Base-by-base conservation (phyloP, 768 basidiomycete species). In the Tylopilus balloui region DNA sequence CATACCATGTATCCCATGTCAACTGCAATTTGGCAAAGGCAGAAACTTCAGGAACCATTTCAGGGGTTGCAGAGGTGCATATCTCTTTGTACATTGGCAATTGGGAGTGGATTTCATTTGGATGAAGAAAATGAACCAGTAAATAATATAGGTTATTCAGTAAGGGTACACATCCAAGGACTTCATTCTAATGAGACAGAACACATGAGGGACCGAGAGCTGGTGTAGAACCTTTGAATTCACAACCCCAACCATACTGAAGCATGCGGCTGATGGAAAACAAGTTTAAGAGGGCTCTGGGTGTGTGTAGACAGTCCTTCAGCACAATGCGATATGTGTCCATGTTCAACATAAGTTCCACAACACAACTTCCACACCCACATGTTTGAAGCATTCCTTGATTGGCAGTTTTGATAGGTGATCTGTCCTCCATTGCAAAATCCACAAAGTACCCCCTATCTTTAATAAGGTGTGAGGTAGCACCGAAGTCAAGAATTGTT, bases 281-380 rank as follows among this genome's bases (percentile, higher is more conserved):
- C 0, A 36, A 2, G 14, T 36, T 45, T 1, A 45, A 8, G 1
- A 21, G 3, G 0, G 14, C 35, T 0, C 3, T 4, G 0, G 17
- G 45, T 0, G 41, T 42, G 14, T 54, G 48, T 0, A 56, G 14
- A n/a, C 47, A 56, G 19, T 37, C 21, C 0, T 7, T 27, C 1
- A 48, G 20, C 0, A 1, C 28, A 3, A 45, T 4, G 10, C 9
- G 13, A 3, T 14, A 6, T 8, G 8, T 36, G 0, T 3, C 11
- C 2, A 4, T 17, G 1, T 13, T 4, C 1, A 42, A 15, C 0
- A 1, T 7, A 0, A 48, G 11, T 2, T 48, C 40, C 1, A 1
- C 20, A 4, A 48, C 4, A 1, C 48, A 48, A 1, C 20, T 48
- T 1, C 34, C 41, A 2, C 8, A 10, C 0, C 40, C 25, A 1